Percentiles rank a stretch among this genome's conserved stretches.
phyloP scores from a whole-genome alignment of 2,329 filamentous ascomycete species.

The Volutella citrinella region DNA sequence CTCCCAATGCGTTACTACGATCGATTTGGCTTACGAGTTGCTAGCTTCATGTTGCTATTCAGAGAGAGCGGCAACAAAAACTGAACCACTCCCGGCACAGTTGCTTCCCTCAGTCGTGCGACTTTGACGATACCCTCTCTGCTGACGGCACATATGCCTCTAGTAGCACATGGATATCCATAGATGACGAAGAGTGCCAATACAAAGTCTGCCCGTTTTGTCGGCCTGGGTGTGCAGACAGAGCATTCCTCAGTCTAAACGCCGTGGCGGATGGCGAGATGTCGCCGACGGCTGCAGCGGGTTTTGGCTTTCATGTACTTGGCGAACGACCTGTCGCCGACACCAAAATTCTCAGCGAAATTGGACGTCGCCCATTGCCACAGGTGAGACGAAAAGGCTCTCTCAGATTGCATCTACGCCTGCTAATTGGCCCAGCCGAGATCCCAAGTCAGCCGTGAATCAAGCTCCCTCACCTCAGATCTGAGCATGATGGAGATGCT shows the following conservation, averaged over 20 bases:
- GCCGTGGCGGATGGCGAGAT: constrained; percentile 49
- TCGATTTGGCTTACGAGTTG: no score
- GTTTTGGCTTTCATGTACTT: constrained; percentile 49
- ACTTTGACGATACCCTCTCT: constrained; percentile 11
- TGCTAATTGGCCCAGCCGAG: constrained; percentile 7
- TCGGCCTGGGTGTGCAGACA: constrained; percentile 40
- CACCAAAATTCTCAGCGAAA: constrained; percentile 34
- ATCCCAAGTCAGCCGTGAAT: constrained; percentile 5
- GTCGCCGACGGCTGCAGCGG: constrained; percentile 45
- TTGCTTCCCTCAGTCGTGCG: constrained; percentile 13
- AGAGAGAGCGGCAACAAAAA: constrained; percentile 23
- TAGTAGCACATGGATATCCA: no score
- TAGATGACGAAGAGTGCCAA: constrained; percentile 44
- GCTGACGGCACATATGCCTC: constrained; percentile 18
- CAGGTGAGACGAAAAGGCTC: no score
- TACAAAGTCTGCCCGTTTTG: constrained; percentile 50
- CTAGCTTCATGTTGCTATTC: no score
- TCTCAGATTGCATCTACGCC: no score
- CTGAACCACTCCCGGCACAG: constrained; percentile 20
- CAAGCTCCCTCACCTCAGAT: constrained; percentile 11
- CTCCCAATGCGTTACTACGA: no score
- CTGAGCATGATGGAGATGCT: constrained; percentile 25
- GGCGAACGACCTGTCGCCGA: constrained; percentile 42
- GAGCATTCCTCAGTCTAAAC: constrained; percentile 48
- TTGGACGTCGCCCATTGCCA: constrained; percentile 38